phyloP scores from a whole-genome alignment of 192 early-diverging fungal genomes.

The Allomyces arbusculus region DNA sequence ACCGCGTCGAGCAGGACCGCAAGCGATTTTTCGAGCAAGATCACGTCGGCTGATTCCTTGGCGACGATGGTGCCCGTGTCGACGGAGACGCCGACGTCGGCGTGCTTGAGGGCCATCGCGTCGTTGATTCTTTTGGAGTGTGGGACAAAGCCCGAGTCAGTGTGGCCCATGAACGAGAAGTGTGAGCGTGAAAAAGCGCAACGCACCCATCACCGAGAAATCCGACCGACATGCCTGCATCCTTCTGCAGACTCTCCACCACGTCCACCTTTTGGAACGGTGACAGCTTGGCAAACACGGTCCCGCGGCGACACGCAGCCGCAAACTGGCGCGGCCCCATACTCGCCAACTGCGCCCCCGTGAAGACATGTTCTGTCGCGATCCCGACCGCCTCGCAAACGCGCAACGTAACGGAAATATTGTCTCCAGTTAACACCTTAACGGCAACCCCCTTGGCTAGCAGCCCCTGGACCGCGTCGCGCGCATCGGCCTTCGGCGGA shows the following conservation, averaged over 20 bases:
- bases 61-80: constrained; percentile 28
- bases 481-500: constrained; percentile 21
- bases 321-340: constrained; percentile 14
- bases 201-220: constrained; percentile 19
- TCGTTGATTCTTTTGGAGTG: constrained; percentile 22
- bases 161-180: too few relatives aligned
- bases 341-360: constrained; percentile 14
- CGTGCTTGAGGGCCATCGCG: constrained; percentile 21
- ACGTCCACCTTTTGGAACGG: constrained; percentile 21
- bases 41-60: constrained; percentile 28
- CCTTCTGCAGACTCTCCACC: constrained; percentile 15
- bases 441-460: constrained; percentile 15
- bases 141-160: too few relatives aligned
- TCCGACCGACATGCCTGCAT: constrained; percentile 13
- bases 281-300: constrained; percentile 30
- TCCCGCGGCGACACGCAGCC: constrained; percentile 10
- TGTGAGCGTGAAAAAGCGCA: too few relatives aligned
- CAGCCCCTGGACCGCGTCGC: constrained; percentile 19
- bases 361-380: constrained; percentile 14
- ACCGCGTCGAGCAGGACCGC: constrained; percentile 16
- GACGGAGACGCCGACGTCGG: constrained; percentile 28
- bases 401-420: constrained; percentile 20
- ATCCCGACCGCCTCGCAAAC: constrained; percentile 24
- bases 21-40: constrained; percentile 26
- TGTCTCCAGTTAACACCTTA: constrained; percentile 32